Conservation (phyloP, 73 alveolate species). For the Paramecium pentaurelia region DNA sequence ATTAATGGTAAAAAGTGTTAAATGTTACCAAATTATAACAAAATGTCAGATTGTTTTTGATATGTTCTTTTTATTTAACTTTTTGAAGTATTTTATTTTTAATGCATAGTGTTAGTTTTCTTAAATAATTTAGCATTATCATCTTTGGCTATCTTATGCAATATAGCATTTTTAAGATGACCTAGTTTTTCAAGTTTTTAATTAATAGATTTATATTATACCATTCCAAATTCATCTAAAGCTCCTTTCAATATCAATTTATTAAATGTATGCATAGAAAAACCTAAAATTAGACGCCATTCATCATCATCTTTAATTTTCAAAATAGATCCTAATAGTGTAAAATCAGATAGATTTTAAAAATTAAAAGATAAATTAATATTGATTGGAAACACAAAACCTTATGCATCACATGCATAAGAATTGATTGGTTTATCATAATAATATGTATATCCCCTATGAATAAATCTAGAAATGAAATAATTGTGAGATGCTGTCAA, state of each 20-base stretch:
- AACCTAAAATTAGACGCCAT: slow-evolving; percentile 40
- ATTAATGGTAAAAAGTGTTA: slow-evolving; percentile 6
- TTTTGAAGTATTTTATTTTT: not conserved
- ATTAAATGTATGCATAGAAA: not conserved
- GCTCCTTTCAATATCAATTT: slow-evolving; percentile 20
- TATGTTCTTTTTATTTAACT: slow-evolving; percentile 1
- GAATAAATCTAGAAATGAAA: not conserved
- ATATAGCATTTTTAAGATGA: not conserved
- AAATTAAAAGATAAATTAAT: not conserved
- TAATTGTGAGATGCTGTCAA: slow-evolving; percentile 5
- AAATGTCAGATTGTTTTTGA: not conserved
- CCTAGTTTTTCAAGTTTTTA: not conserved
- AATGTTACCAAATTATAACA: not conserved
- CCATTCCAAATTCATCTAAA: slow-evolving; percentile 27
- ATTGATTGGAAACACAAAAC: slow-evolving; percentile 19
- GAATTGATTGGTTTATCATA: not conserved
- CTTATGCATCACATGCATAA: slow-evolving; percentile 6
- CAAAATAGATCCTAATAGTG: slow-evolving; percentile 21
- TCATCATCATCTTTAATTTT: slow-evolving; percentile 38
- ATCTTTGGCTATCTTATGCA: slow-evolving; percentile 33
- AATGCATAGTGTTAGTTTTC: not conserved
- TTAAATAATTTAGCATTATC: slow-evolving; percentile 40
- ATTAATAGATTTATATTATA: not conserved
- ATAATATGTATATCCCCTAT: slow-evolving; percentile 6
- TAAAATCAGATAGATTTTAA: not conserved